Evolutionary conservation across 1,139 yeast species (phyloP), one percentile per base, ranked within the genome.

Genomic region (Yamadazyma jaroonii): DNA sequence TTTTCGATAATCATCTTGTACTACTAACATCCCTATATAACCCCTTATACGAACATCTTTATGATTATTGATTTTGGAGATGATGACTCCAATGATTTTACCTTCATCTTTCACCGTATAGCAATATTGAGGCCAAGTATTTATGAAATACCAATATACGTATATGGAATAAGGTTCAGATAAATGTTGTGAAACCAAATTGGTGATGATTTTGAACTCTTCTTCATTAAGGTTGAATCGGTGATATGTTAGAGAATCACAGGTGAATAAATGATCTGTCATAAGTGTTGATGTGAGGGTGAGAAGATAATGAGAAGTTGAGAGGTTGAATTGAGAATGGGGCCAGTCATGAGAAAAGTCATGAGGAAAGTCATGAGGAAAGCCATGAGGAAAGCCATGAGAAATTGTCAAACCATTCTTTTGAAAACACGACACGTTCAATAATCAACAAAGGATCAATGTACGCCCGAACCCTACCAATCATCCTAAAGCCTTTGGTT

Each of bases 21-120:
- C 95, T 0, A 95, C 96, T 39, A 92, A 65, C 98, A 92, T 92
- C 6, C 97, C 98, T 32, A 92, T 90, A 54, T 92, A 92, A 0
- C 98, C 98, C 45, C 97, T 66, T 50, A 68, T 55, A 42, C 96
- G 67, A 9, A 74, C 81, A 25, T 76, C 74, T 40, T 92, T 69
- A 60, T 92, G 97, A 4, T 76, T 69, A 48, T 85, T 95, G n/a
- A 81, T 76, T 53, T 88, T 88, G 43, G 95, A 83, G 8, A 92
- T 86, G 14, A 90, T 81, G 30, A 85, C 87, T 3, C 97, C 98
- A 12, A 90, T 72, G n/a, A 62, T 52, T 20, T 38, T 39, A 13
- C 38, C 35, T n/a, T 34, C 17, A 12, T 52, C 47, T 39, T 62
- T 59, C 28, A 69, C 69, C 3, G 64, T 56, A 41, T 62, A 65